phyloP scores from a whole-genome alignment of 352 stramenopile species.

The Globisporangium sylvaticum region DNA sequence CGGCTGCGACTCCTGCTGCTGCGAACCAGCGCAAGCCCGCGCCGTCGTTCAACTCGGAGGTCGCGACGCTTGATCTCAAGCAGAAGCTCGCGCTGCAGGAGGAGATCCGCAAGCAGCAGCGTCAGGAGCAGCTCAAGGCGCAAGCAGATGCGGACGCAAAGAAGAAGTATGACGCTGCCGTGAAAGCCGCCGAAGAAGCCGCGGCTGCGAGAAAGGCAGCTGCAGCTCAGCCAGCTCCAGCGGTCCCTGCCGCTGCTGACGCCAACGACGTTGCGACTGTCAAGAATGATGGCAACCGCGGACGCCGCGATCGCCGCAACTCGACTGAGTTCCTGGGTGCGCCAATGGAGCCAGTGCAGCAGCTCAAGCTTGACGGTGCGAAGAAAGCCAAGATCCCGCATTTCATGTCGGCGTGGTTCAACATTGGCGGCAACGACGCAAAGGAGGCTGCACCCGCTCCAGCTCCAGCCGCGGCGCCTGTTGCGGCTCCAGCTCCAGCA shows the following conservation, averaged over 20 bases:
- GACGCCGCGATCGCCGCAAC: slow-evolving; percentile 28
- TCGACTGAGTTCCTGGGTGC: slow-evolving; percentile 51
- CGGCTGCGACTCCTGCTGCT: background rate
- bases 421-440: slow-evolving; percentile 38
- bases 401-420: slow-evolving; percentile 70
- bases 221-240: background rate
- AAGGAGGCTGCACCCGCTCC: slow-evolving; percentile 25
- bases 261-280: slow-evolving; percentile 45
- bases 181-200: slow-evolving; percentile 26
- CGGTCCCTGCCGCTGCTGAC: background rate
- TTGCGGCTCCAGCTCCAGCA: slow-evolving; percentile 1
- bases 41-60: slow-evolving; percentile 41
- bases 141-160: slow-evolving; percentile 13
- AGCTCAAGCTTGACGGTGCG: slow-evolving; percentile 59
- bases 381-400: slow-evolving; percentile 74
- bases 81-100: slow-evolving; percentile 51
- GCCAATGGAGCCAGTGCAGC: slow-evolving; percentile 48
- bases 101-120: slow-evolving; percentile 42
- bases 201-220: slow-evolving; percentile 18
- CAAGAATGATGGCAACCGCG: slow-evolving; percentile 33
- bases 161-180: slow-evolving; percentile 15
- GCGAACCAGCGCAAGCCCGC: slow-evolving; percentile 10
- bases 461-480: slow-evolving; percentile 10
- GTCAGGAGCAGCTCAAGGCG: slow-evolving; percentile 19
- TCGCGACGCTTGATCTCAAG: slow-evolving; percentile 50